Base-by-base conservation (phyloP, 352 stramenopile species). In the Phytophthora pinifolia region DNA sequence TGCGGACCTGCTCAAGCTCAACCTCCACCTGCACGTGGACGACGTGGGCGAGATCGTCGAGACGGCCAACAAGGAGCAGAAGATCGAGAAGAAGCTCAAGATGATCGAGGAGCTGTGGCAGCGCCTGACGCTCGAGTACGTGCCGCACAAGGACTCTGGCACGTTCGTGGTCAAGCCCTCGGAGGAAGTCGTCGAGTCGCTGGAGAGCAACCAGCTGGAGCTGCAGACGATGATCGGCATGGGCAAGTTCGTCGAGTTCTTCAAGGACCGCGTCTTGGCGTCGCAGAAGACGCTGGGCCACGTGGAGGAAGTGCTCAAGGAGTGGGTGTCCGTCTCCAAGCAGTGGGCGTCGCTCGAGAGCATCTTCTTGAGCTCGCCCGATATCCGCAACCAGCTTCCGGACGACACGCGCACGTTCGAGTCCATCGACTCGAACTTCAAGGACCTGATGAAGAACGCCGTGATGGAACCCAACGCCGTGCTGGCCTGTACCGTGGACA, bases 221-320 rank as follows among this genome's bases (percentile, higher is more conserved):
- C 66, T 96, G 25, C 86, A 96, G 51, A 96, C 86, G 0, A 96
- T 96, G 84, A 83, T 94, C 6, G 83, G 82, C 0, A 96, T 96
- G 84, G 86, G 86, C n/a, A 96, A 96, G 47, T 96, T 96, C 36
- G 86, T 96, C 29, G 86, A 94, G 32, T 94, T 94, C 48, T 96
- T 96, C 54, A 93, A 94, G 54, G 83, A 96, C 35, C 75, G 84
- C 9, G 86, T 96, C 4, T 30, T 92, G 8, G 66, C 67, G 3
- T 92, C 76, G 0, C 86, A 96, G 42, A 91, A 92, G 56, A 88
- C 78, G 6, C 59, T 96, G 0, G 86, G 86, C 0, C 81, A 96
- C 33, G 84, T 94, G 8, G 84, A 96, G 52, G 85, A 94, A 45
- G 83, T 94, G 12, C 53, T 96, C 9, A 94, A 93, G 42, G 84